Conservation (phyloP, 805 yeast genomes). For the Candida berthetii region DNA sequence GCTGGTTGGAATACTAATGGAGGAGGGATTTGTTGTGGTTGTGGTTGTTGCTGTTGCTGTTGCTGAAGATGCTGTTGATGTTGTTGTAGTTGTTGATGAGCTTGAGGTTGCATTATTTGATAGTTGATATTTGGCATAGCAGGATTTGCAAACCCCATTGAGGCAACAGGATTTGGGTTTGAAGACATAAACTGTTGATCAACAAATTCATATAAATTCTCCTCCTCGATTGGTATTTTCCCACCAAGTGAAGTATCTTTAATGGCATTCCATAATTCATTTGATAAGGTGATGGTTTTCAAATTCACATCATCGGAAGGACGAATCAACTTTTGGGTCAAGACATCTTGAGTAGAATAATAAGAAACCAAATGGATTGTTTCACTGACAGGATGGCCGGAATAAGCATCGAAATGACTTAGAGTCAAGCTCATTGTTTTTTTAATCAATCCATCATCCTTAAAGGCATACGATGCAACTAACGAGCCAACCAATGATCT, state of each 20-base stretch:
- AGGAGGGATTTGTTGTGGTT: conserved; percentile 1
- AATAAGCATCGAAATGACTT: conserved; percentile 10
- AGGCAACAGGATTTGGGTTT: no score
- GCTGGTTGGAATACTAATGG: no score
- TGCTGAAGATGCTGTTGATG: conserved; percentile 4
- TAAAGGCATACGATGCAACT: conserved; percentile 56
- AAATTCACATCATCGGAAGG: conserved; percentile 52
- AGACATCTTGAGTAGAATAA: conserved; percentile 70
- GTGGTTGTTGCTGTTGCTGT: no score
- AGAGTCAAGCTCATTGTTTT: conserved; percentile 57
- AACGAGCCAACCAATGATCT: conserved; percentile 49
- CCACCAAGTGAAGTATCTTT: conserved; percentile 57
- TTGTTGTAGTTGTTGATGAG: conserved; percentile 7
- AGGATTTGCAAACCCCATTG: no score
- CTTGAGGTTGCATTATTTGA: no score
- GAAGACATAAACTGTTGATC: no score
- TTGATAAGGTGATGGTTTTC: conserved; percentile 39
- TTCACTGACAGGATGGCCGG: conserved; percentile 22
- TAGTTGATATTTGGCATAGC: no score
- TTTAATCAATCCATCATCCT: conserved; percentile 71
- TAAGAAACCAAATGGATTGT: conserved; percentile 75
- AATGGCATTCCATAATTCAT: conserved; percentile 47
- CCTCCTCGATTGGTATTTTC: conserved; percentile 40
- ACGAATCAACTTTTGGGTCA: conserved; percentile 43
- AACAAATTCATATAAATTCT: conserved; percentile 23